phyloP scores from a whole-genome alignment of 2,329 filamentous ascomycete species.

The Colletotrichum echinochloae region DNA sequence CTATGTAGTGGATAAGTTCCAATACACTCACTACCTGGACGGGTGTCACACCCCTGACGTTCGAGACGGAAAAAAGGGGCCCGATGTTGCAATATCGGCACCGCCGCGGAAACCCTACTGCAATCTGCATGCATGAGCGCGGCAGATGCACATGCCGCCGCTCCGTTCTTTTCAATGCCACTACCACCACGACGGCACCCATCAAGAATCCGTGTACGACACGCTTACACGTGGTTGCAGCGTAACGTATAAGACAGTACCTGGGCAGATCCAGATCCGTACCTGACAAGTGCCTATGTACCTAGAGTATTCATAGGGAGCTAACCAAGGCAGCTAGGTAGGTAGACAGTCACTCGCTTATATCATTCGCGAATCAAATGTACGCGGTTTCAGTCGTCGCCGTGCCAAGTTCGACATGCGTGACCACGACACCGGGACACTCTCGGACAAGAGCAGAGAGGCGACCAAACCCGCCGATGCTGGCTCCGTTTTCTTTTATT shows the following conservation, averaged over 20 bases:
- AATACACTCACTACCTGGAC: no score
- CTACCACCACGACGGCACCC: no score
- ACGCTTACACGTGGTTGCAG: no score
- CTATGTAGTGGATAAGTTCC: no score
- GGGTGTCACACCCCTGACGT: not conserved
- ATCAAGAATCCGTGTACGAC: no score
- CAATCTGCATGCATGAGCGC: not conserved
- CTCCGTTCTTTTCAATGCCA: slow-evolving; percentile 3
- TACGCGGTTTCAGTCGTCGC: not conserved
- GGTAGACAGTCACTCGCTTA: not conserved
- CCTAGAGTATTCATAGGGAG: no score
- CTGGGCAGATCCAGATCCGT: no score
- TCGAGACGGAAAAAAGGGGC: slow-evolving; percentile 17
- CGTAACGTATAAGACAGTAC: no score
- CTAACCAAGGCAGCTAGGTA: not conserved
- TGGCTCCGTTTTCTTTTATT: no score
- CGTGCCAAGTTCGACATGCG: not conserved
- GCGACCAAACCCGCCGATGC: no score
- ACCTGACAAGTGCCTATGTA: no score
- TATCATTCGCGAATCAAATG: not conserved
- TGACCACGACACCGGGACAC: not conserved
- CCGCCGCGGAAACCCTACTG: not conserved
- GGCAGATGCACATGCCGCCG: slow-evolving; percentile 9
- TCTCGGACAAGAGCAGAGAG: no score
- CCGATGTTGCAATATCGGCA: slow-evolving; percentile 1